These are phyloP conservation scores for Suillus clintonianus DNA, from an alignment of 768 basidiomycete species.

Conservation along the genomic window DNA sequence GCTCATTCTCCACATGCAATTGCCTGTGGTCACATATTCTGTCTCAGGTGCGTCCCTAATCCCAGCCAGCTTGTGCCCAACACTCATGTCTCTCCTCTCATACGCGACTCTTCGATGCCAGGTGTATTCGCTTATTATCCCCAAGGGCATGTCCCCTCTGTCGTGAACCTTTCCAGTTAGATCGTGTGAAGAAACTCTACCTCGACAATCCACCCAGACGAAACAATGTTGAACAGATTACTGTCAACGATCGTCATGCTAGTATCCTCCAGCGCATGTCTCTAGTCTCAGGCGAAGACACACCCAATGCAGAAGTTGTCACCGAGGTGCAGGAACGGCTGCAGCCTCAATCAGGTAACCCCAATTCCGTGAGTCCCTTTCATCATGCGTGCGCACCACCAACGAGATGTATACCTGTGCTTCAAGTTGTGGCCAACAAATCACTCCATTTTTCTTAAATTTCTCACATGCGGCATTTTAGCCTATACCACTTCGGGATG, in stretches of 20 bases:
- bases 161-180: slow-evolving; percentile 57
- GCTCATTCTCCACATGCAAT: slow-evolving; percentile 66
- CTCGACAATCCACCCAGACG: slow-evolving; percentile 48
- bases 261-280: slow-evolving; percentile 36
- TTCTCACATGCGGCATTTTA: slow-evolving; percentile 27
- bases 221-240: slow-evolving; percentile 35
- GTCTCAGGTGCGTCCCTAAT: slow-evolving; percentile 52
- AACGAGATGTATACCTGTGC: background rate
- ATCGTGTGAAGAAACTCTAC: slow-evolving; percentile 66
- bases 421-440: background rate
- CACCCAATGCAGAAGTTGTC: slow-evolving; percentile 39
- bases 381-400: background rate
- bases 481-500: slow-evolving; percentile 32
- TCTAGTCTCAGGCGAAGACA: slow-evolving; percentile 33
- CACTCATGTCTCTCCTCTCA: slow-evolving; percentile 1
- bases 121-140: slow-evolving; percentile 54
- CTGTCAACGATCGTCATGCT: slow-evolving; percentile 41
- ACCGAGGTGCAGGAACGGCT: slow-evolving; percentile 57
- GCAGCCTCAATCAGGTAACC: slow-evolving; percentile 37
- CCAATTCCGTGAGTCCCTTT: slow-evolving; percentile 32
- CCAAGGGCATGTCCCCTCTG: slow-evolving; percentile 66
- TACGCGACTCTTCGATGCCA: slow-evolving; percentile 23
- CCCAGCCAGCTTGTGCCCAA: slow-evolving; percentile 4
- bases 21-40: slow-evolving; percentile 79
- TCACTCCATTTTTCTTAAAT: background rate